Evolutionary conservation across 2,329 filamentous ascomycete species (phyloP).

Genomic region (Microdochium trichocladiopsis): DNA sequence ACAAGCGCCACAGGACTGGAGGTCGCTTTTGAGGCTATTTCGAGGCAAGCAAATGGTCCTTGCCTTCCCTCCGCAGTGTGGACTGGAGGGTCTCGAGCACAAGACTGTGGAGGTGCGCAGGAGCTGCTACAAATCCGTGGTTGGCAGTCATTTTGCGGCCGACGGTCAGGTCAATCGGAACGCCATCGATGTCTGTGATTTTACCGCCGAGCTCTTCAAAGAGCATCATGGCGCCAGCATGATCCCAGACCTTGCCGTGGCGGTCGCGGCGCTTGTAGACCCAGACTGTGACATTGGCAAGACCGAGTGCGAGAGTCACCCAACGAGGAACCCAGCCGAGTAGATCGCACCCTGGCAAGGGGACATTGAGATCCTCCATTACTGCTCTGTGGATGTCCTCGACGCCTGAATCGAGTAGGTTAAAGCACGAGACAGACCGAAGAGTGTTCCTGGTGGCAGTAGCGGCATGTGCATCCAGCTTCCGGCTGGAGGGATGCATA

Average conservation of each 20-base stretch:
- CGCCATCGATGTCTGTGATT: conserved; percentile 47
- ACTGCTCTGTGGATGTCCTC: conserved; percentile 37
- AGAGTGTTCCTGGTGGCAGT: conserved; percentile 17
- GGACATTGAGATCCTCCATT: conserved; percentile 30
- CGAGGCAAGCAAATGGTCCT: conserved; percentile 19
- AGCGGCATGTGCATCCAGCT: conserved; percentile 3
- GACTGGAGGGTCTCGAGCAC: conserved; percentile 32
- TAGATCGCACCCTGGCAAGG: conserved; percentile 41
- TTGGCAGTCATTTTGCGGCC: conserved; percentile 43
- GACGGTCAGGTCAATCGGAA: conserved; percentile 37
- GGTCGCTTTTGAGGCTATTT: too few species aligned
- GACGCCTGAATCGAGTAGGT: conserved; percentile 38
- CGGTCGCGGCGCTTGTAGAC: conserved; percentile 42
- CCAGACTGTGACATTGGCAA: conserved; percentile 49
- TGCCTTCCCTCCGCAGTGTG: conserved; percentile 23
- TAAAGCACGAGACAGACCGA: conserved; percentile 39
- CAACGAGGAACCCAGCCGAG: conserved; percentile 52
- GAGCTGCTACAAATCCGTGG: conserved; percentile 50
- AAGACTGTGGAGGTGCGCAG: conserved; percentile 30
- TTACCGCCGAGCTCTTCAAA: conserved; percentile 49
- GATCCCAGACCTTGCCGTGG: conserved; percentile 51
- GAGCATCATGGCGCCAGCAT: conserved; percentile 51
- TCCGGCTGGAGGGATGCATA: background rate
- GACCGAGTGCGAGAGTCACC: conserved; percentile 42
- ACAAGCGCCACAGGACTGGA: too few species aligned